Evolutionary conservation across 2,329 filamentous ascomycete species (phyloP).

Genomic region (Blumeriella jaapii): DNA sequence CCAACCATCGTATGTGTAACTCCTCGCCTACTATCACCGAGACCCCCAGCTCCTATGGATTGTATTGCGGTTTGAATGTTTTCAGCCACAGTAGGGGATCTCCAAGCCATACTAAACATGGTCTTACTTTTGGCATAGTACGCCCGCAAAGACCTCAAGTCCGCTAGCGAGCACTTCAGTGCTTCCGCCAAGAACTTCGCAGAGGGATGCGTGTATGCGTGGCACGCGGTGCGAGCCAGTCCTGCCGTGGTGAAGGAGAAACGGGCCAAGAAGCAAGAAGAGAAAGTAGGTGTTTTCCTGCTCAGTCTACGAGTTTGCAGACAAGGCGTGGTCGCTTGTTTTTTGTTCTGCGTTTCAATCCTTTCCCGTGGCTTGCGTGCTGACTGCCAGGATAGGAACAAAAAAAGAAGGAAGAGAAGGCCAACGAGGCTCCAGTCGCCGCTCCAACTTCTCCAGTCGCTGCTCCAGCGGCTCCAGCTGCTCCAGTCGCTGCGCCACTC

Average conservation of each 20-base stretch:
- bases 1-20: no score
- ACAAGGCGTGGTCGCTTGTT: background rate
- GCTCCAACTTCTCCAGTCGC: background rate
- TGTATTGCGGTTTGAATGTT: no score
- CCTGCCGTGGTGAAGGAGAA: conserved; percentile 30
- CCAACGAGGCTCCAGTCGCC: conserved; percentile 18
- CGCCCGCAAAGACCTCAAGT: conserved; percentile 12
- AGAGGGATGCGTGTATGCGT: conserved; percentile 6
- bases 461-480: background rate
- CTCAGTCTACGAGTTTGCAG: background rate
- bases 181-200: conserved; percentile 9
- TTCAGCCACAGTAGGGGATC: no score
- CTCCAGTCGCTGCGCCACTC: background rate
- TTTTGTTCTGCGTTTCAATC: background rate
- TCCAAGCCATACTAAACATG: no score
- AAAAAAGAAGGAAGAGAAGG: conserved; percentile 17
- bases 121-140: no score
- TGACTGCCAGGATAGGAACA: conserved; percentile 13
- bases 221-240: conserved; percentile 8
- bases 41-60: no score
- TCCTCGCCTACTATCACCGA: no score
- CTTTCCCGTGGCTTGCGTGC: background rate
- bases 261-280: conserved; percentile 26
- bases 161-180: conserved; percentile 17
- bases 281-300: conserved; percentile 16